A percentile compares a stretch with the other conserved stretches of the same genome.
phyloP scores from a whole-genome alignment of 1,284 basidiomycete species.

The Inonotus obliquus region DNA sequence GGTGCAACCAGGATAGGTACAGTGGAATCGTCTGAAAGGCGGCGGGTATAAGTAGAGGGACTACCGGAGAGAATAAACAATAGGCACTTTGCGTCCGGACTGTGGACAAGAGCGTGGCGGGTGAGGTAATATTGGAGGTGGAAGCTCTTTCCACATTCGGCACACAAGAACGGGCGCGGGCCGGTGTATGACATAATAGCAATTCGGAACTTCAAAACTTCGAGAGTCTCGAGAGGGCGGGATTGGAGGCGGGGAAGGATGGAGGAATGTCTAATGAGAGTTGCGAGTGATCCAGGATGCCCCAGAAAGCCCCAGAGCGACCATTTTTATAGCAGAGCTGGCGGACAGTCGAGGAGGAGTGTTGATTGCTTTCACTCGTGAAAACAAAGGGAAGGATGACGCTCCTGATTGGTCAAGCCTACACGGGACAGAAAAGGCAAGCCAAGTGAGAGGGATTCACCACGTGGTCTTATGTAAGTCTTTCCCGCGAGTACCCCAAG shows the following conservation, averaged over 20 bases:
- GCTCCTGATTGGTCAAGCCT: neutral
- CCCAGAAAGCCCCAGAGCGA: neutral
- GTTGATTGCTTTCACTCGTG: conserved; percentile 1
- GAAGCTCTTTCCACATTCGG: neutral
- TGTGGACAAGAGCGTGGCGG: neutral
- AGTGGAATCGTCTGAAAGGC: neutral
- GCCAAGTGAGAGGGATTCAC: neutral
- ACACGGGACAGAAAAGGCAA: neutral
- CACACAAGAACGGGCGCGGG: neutral
- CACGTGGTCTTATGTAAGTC: too few species aligned
- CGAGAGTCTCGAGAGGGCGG: neutral
- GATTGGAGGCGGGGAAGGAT: neutral
- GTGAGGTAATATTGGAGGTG: neutral
- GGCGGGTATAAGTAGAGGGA: neutral
- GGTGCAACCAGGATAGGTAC: conserved; percentile 1
- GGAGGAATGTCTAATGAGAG: neutral
- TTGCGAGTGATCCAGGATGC: neutral
- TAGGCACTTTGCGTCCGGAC: neutral
- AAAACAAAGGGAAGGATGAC: neutral
- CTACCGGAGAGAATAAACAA: neutral
- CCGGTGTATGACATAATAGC: neutral
- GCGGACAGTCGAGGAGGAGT: neutral
- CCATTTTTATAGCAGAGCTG: neutral
- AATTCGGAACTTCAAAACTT: neutral
- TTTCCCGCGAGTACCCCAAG: too few species aligned